A percentile compares a stretch with the other conserved stretches of the same genome.
phyloP scores from a whole-genome alignment of 164 flowering plant species.

The Magnolia sinica region DNA sequence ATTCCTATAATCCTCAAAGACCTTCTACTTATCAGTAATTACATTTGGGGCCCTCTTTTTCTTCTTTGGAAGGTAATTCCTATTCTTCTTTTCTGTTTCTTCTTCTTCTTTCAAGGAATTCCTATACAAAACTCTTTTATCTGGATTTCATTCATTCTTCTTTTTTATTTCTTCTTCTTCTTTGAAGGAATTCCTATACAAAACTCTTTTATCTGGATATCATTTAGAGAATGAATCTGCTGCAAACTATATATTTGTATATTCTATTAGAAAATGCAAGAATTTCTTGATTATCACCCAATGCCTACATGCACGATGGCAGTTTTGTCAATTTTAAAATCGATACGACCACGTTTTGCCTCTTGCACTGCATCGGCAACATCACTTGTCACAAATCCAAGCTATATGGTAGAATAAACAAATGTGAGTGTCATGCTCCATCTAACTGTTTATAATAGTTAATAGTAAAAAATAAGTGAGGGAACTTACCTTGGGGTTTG shows the following conservation, averaged over 20 bases:
- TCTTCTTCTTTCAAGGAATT: not conserved
- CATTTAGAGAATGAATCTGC: not conserved
- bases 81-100: not conserved
- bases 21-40: too few relatives aligned
- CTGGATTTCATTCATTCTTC: too few relatives aligned
- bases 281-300: slow-evolving; percentile 29
- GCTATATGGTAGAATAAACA: slow-evolving; percentile 33
- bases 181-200: not conserved
- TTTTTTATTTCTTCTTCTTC: not conserved
- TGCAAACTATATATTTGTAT: too few relatives aligned
- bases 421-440: not conserved
- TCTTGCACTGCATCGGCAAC: slow-evolving; percentile 66
- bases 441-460: not conserved
- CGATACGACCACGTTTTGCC: slow-evolving; percentile 61
- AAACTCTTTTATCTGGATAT: not conserved
- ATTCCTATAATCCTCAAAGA: too few relatives aligned
- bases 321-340: slow-evolving; percentile 79
- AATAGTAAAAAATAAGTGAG: not conserved
- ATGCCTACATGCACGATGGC: slow-evolving; percentile 87
- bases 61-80: not conserved
- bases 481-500: slow-evolving; percentile 67
- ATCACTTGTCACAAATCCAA: slow-evolving; percentile 76
- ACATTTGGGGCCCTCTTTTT: not conserved
- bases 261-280: not conserved
- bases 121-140: too few relatives aligned